These are phyloP conservation scores for Austroboletus sp. DNA, from an alignment of 1,284 basidiomycete species.

Conservation along the genomic window DNA sequence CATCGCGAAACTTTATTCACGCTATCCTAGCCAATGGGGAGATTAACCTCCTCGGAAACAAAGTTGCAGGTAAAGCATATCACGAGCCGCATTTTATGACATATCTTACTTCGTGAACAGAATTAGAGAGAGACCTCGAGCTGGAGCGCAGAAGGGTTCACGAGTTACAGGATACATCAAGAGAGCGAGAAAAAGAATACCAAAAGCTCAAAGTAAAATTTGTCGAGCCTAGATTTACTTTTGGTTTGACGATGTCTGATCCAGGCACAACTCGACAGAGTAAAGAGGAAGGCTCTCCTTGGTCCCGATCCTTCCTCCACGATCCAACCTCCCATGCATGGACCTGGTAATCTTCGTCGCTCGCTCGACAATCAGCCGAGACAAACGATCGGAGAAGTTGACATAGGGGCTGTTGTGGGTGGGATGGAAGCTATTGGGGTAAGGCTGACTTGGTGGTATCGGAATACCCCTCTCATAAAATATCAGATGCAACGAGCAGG, in stretches of 20 bases:
- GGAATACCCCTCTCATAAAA: background rate
- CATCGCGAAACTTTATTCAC: too few species aligned
- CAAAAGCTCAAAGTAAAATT: constrained; percentile 67
- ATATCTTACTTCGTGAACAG: constrained; percentile 34
- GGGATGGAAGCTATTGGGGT: constrained; percentile 69
- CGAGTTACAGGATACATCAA: constrained; percentile 64
- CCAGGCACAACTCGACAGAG: constrained; percentile 61
- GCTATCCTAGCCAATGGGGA: constrained; percentile 60
- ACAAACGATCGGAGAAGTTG: constrained; percentile 29
- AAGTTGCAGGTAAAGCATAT: constrained; percentile 47
- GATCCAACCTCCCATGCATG: constrained; percentile 12
- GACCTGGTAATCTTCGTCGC: constrained; percentile 14
- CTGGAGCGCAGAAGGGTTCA: constrained; percentile 64
- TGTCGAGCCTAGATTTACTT: background rate
- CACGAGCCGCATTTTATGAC: background rate
- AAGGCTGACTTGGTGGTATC: constrained; percentile 12
- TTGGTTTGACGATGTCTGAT: constrained; percentile 52
- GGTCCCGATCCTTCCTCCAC: constrained; percentile 28
- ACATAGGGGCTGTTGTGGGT: constrained; percentile 53
- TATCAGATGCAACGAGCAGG: constrained; percentile 68
- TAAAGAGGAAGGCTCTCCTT: constrained; percentile 71
- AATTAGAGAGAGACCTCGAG: constrained; percentile 71
- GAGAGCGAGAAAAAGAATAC: constrained; percentile 78
- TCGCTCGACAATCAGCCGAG: constrained; percentile 21
- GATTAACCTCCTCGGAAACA: constrained; percentile 61